Evolutionary conservation across 163 green algal species (phyloP), one percentile per base, ranked within the genome.

Genomic region (Botryococcus braunii): DNA sequence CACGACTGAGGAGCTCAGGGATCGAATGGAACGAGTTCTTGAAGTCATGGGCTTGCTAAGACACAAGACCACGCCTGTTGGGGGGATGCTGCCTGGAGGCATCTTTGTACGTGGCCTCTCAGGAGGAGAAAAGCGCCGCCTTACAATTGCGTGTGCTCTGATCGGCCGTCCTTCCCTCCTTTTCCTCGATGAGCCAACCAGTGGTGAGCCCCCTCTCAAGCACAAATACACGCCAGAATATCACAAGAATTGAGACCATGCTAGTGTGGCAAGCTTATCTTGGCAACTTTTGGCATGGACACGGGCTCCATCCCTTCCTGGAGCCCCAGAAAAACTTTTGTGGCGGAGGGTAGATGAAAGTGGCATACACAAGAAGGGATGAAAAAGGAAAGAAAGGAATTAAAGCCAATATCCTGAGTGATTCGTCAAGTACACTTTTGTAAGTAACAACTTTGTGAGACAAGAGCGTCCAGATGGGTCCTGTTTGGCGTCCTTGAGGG

Each of bases 151-250:
- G 1, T 76, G 69, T 11, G 75, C 73, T 29, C 39, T 84, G n/a
- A 58, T 82, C n/a, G 69, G 69, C 4, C 43, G 37, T 3, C 74
- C 79, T 25, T 72, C 40, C n/a, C 49, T 84, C 3, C 27, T 84
- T 17, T 86, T 84, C 68, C 69, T 86, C 46, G 79, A 83, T 70
- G 77, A 83, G 62, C 69, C 67, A 37, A 76, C 67, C 7, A 70
- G n/a, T 60, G 50, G n/a, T 34, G 50, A 27, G 11, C 9, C 13
- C 50, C 50, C 50, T 25, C 9, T 34, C 11, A 60, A 34, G 50
- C 50, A 60, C 17, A 60, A 25, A 34, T 11, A 34, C 50, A 60
- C 13, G 9, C 9, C 50, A 27, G 17, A n/a, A n/a, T n/a, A n/a
- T n/a, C n/a, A n/a, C n/a, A n/a, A n/a, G n/a, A n/a, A n/a, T n/a